A percentile compares a stretch with the other conserved stretches of the same genome.
phyloP scores from a whole-genome alignment of 805 yeast species.

The Debaryomyces prosopidis region DNA sequence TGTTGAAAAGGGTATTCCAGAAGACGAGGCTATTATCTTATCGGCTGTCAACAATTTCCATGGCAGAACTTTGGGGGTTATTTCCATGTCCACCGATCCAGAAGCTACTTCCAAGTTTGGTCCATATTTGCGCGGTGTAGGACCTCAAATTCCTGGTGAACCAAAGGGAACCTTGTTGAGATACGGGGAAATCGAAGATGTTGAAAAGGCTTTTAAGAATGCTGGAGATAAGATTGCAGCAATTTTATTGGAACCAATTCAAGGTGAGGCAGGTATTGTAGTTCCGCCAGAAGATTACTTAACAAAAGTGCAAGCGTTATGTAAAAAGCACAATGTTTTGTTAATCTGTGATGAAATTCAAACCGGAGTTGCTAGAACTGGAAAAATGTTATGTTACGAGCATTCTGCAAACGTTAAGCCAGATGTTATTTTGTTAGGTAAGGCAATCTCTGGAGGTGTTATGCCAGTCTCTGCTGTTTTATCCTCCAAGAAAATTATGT shows the following conservation, averaged over 20 bases:
- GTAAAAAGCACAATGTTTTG: conserved; percentile 81
- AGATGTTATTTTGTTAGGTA: conserved; percentile 86
- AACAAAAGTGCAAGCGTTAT: conserved; percentile 66
- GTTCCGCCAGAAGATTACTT: conserved; percentile 88
- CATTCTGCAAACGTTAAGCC: conserved; percentile 80
- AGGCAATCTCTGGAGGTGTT: conserved; percentile 95
- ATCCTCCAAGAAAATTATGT: conserved; percentile 88
- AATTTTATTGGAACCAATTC: conserved; percentile 89
- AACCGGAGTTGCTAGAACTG: conserved; percentile 97
- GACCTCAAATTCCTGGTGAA: conserved; percentile 81
- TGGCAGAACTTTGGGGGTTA: conserved; percentile 93
- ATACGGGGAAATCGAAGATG: conserved; percentile 84
- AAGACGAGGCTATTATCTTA: conserved; percentile 80
- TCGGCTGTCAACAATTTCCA: conserved; percentile 92
- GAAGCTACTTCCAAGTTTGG: conserved; percentile 89
- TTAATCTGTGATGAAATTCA: conserved; percentile 96
- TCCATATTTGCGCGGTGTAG: conserved; percentile 81
- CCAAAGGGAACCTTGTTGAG: conserved; percentile 59
- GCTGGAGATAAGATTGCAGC: conserved; percentile 93
- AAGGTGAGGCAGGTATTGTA: conserved; percentile 97
- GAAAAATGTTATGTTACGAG: conserved; percentile 88
- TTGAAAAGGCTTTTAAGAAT: conserved; percentile 73
- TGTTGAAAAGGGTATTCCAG: conserved; percentile 77
- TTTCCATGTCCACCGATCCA: conserved; percentile 94
- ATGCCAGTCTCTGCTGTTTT: conserved; percentile 89